These are phyloP conservation scores for Physaria fendleri DNA, from an alignment of 345 rosid genomes.

Conservation along the genomic window DNA sequence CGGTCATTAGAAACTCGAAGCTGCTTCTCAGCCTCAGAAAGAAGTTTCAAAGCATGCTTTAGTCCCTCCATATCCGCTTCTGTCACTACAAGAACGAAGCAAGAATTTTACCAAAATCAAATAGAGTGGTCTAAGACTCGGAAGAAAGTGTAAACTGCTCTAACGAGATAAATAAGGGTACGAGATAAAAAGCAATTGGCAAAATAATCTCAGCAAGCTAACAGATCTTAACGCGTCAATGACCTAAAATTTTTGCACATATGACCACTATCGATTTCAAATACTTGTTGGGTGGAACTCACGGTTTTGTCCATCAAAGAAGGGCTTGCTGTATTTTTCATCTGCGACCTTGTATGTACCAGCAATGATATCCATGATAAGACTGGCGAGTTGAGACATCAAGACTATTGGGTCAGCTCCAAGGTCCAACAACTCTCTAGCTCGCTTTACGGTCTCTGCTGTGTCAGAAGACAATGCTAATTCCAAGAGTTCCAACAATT, in stretches of 20 bases:
- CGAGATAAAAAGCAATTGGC: too few relatives aligned
- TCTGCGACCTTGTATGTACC: slow-evolving; percentile 61
- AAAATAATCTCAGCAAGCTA: neutral
- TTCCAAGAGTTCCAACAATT: slow-evolving; percentile 82
- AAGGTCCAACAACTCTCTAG: slow-evolving; percentile 87
- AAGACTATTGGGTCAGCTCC: slow-evolving; percentile 90
- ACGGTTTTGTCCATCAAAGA: slow-evolving; percentile 63
- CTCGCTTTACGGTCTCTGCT: slow-evolving; percentile 86
- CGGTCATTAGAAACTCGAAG: slow-evolving; percentile 81
- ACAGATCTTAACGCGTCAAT: neutral
- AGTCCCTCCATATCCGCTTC: slow-evolving; percentile 79
- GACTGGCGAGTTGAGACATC: slow-evolving; percentile 98
- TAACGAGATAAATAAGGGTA: neutral
- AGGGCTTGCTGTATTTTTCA: slow-evolving; percentile 43
- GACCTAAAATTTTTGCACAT: neutral
- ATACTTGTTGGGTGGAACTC: slow-evolving; percentile 39
- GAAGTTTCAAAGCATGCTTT: slow-evolving; percentile 94
- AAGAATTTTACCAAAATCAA: neutral
- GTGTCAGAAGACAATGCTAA: slow-evolving; percentile 96
- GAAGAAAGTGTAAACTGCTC: neutral
- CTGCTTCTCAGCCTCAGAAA: slow-evolving; percentile 94
- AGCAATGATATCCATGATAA: slow-evolving; percentile 94
- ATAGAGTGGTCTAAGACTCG: neutral
- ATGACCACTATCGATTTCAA: neutral
- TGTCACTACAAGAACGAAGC: slow-evolving; percentile 46